Base-by-base conservation (phyloP, 306 rosid species). In the Parietaria judaica region DNA sequence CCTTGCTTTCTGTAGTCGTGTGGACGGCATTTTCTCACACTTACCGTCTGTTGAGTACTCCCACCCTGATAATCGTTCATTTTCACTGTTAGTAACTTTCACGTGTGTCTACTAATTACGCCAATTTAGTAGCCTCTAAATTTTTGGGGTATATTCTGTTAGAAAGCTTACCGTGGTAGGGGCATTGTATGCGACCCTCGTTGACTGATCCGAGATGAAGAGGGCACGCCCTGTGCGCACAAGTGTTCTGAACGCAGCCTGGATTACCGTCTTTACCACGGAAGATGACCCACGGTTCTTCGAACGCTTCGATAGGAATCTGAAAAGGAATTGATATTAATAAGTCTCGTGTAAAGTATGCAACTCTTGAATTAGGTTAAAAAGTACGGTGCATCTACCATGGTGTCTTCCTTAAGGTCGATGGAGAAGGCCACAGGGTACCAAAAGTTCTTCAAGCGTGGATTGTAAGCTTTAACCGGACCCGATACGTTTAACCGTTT, bases 151-250 rank as follows among this genome's bases (percentile, higher is more conserved):
- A 23, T 23, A 41, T 41, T 41, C 3, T 41, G 60, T 76, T 58
- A 36, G 63, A 15, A 11, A 51, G 82, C 95, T 80, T 66, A 88
- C 97, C 95, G 49, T 88, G 99, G 74, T 94, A 94, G 36, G 99
- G 97, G 65, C 99, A 94, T 64, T 82, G 83, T 66, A 94, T 81
- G 53, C 95, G 95, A 50, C 99, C 99, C 73, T 94, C 89, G 1
- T 81, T 83, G 58, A 94, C 95, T 2, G 97, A 82, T 65, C 99
- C 99, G 36, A 94, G 97, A 56, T 94, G 83, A 60, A 94, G 80
- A 71, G 99, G 99, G 58, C 97, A 94, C 14, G 99, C 97, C 75
- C 99, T 76, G 65, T 94, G 99, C 13, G 99, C 99, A 67, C 99
- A 89, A 2, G 99, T 94, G 76, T 94, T 94, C 76, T 74, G 90